Evolutionary conservation across 108 stramenopile genomes (phyloP), one percentile per base, ranked within the genome.

Genomic region (Mayamaea pseudoterrestris): DNA sequence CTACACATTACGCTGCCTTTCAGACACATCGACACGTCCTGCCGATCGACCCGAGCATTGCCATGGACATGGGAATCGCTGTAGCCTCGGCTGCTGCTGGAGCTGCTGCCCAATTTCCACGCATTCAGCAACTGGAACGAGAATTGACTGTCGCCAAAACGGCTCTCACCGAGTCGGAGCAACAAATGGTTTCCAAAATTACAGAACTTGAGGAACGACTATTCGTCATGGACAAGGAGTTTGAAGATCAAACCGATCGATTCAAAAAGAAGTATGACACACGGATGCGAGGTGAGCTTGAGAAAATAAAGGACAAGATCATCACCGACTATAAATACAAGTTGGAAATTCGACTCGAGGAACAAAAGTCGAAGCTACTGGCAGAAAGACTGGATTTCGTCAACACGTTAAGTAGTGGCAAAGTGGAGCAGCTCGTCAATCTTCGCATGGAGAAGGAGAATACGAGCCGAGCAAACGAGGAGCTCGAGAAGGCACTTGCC

Each of bases 41-140:
- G n/a, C n/a, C n/a, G n/a, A n/a, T n/a, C n/a, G n/a, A n/a, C n/a
- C n/a, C n/a, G n/a, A n/a, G n/a, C n/a, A n/a, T n/a, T n/a, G n/a
- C n/a, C n/a, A n/a, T n/a, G n/a, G n/a, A n/a, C n/a, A n/a, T n/a
- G n/a, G n/a, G n/a, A n/a, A n/a, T 60, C 30, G 58, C 58, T 27
- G 17, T 50, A 4, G 50, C 48, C 21, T 60, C 58, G 16, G 58
- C 58, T 3, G 58, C 49, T 2, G 58, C 58, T n/a, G 58, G 58
- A 1, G 58, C 58, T 1, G 48, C 49, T 5, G 24, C 50, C 22
- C 58, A 48, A 30, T 21, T 37, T 7, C 58, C 58, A 16, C 47
- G 47, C n/a, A 60, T 60, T 27, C 47, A 60, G 20, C 22, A 50
- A 31, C 28, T 60, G 5, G 50, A 60, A 29, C 14, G 18, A 3